phyloP scores from a whole-genome alignment of 257 asterid species.

The Craterostigma plantagineum region DNA sequence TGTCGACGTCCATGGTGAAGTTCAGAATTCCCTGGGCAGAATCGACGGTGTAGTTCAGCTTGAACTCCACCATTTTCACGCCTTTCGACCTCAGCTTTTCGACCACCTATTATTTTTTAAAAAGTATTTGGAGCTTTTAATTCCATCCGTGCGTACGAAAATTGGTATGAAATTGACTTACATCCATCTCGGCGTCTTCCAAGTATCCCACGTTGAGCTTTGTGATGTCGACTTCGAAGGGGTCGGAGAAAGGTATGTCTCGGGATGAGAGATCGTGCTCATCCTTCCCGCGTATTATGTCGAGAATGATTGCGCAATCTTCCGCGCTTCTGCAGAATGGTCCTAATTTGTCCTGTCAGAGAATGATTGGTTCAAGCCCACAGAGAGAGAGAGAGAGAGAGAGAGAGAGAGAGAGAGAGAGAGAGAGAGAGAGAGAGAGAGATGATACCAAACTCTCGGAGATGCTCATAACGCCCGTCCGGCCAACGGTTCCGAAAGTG shows the following conservation, averaged over 20 bases:
- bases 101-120: constrained; percentile 48
- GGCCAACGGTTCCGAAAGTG: constrained; percentile 73
- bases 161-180: constrained; percentile 12
- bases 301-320: constrained; percentile 64
- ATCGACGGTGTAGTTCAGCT: constrained; percentile 66
- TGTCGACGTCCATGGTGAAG: constrained; percentile 89
- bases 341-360: constrained; percentile 68
- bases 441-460: constrained; percentile 76
- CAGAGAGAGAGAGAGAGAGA: too few species aligned
- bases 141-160: too few species aligned
- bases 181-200: constrained; percentile 89
- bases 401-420: neutral
- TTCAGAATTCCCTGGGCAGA: constrained; percentile 83
- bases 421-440: constrained; percentile 1
- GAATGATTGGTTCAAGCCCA: too few species aligned
- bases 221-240: constrained; percentile 49
- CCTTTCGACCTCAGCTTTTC: constrained; percentile 52
- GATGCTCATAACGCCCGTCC: constrained; percentile 84
- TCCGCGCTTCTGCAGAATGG: constrained; percentile 82
- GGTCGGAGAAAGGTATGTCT: constrained; percentile 45
- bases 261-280: constrained; percentile 69
- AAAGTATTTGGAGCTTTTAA: neutral
- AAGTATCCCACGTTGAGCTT: constrained; percentile 80
- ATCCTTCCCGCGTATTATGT: constrained; percentile 63
- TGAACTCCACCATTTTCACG: constrained; percentile 61